Percentiles rank a stretch among this genome's conserved stretches.
Evolutionary conservation across 345 rosid genomes (phyloP).

Genomic region (Mangifera indica): DNA sequence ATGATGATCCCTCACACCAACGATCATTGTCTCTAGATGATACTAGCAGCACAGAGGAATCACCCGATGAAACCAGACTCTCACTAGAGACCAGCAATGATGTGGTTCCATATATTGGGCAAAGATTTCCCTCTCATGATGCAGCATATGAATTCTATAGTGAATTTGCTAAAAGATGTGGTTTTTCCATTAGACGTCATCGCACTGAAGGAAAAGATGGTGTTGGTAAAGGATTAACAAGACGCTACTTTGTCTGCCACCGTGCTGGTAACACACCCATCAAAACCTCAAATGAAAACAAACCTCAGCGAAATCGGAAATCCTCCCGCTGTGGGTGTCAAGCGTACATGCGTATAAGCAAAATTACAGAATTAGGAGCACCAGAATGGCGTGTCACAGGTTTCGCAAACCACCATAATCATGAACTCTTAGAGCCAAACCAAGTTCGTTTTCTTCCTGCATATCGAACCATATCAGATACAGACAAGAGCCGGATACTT

Average conservation of each 20-base stretch:
- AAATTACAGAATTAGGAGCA: slow-evolving; percentile 63
- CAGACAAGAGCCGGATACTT: slow-evolving; percentile 84
- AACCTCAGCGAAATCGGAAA: slow-evolving; percentile 86
- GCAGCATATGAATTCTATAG: slow-evolving; percentile 88
- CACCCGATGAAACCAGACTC: slow-evolving; percentile 70
- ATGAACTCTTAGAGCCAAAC: slow-evolving; percentile 81
- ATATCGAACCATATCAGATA: slow-evolving; percentile 81
- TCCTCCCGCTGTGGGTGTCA: slow-evolving; percentile 96
- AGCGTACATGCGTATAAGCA: slow-evolving; percentile 85
- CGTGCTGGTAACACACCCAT: slow-evolving; percentile 97
- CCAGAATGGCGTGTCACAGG: slow-evolving; percentile 96
- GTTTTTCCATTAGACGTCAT: slow-evolving; percentile 91
- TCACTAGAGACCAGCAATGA: slow-evolving; percentile 67
- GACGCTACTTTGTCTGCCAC: slow-evolving; percentile 96
- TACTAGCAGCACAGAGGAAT: slow-evolving; percentile 81
- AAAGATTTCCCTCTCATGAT: slow-evolving; percentile 81
- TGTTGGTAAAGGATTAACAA: slow-evolving; percentile 89
- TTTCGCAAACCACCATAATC: slow-evolving; percentile 84
- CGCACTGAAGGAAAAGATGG: slow-evolving; percentile 98
- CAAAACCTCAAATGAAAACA: slow-evolving; percentile 60
- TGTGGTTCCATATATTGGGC: slow-evolving; percentile 75
- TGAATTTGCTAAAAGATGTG: slow-evolving; percentile 80
- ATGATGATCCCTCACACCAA: slow-evolving; percentile 86
- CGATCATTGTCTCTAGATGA: slow-evolving; percentile 78
- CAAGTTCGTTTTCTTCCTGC: slow-evolving; percentile 99